Conservation (phyloP, 306 rosid species). For the Trifolium pratense region DNA sequence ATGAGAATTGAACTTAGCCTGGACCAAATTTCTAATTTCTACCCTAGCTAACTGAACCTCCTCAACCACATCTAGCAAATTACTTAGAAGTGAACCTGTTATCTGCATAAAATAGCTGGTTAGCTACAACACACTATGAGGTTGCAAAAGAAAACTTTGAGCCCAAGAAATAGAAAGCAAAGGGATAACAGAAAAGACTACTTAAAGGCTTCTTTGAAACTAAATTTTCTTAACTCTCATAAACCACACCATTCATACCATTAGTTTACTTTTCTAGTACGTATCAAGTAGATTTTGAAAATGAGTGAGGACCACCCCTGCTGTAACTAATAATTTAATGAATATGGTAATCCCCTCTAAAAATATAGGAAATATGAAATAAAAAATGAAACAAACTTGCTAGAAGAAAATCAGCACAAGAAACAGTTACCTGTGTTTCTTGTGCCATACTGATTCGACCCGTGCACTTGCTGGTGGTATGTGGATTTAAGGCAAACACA, state of each 20-base stretch:
- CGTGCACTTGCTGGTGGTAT: constrained; percentile 50
- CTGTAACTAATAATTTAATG: not conserved
- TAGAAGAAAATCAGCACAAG: constrained; percentile 32
- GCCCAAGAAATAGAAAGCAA: not conserved
- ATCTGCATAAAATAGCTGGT: constrained; percentile 56
- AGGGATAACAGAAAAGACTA: too few species aligned
- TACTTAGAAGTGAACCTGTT: constrained; percentile 64
- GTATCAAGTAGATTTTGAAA: constrained; percentile 7
- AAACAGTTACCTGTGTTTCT: constrained; percentile 74
- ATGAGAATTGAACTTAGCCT: constrained; percentile 62
- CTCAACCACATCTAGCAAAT: constrained; percentile 76
- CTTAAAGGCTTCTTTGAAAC: not conserved
- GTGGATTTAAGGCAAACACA: constrained; percentile 67
- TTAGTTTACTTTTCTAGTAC: not conserved
- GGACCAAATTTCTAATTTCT: constrained; percentile 69
- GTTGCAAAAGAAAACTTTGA: not conserved
- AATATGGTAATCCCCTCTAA: not conserved
- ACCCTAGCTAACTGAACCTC: constrained; percentile 73
- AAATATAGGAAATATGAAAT: constrained; percentile 24
- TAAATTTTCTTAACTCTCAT: not conserved
- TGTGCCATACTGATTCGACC: constrained; percentile 59
- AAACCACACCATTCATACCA: not conserved
- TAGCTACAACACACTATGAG: constrained; percentile 31
- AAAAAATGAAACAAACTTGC: constrained; percentile 29
- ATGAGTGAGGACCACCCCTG: not conserved